Conservation (phyloP, 352 stramenopile species). For the Elongisporangium undulatum region DNA sequence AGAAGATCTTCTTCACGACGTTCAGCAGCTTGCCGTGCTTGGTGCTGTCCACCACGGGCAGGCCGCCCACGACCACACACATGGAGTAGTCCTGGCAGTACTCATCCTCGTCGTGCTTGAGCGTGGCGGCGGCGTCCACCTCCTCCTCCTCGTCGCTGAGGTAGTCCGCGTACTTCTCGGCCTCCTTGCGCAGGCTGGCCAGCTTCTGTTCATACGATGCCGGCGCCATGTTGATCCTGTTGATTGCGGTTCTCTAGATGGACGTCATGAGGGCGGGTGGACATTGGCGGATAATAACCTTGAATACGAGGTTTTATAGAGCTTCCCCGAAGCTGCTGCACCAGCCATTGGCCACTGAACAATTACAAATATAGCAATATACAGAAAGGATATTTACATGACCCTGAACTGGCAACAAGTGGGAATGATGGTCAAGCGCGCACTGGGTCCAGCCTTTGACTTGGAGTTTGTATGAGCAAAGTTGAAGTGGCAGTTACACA, state of each 20-base stretch:
- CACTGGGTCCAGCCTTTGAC: too few relatives aligned
- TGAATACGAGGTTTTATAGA: not conserved
- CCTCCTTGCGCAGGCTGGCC: conserved; percentile 60
- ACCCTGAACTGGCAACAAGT: too few relatives aligned
- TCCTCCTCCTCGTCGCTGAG: conserved; percentile 68
- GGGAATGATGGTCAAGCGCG: too few relatives aligned
- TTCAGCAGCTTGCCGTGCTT: conserved; percentile 85
- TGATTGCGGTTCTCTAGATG: conserved; percentile 1
- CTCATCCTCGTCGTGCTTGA: conserved; percentile 69
- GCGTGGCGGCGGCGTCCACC: conserved; percentile 54
- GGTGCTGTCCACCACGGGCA: conserved; percentile 65
- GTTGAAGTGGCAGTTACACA: too few relatives aligned
- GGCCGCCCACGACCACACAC: conserved; percentile 72
- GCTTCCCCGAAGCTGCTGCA: not conserved
- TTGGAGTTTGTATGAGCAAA: too few relatives aligned
- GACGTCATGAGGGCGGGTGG: not conserved
- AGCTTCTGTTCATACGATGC: conserved; percentile 79
- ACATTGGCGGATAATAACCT: not conserved
- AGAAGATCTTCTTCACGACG: conserved; percentile 87
- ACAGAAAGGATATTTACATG: too few relatives aligned
- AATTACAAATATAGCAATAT: too few relatives aligned
- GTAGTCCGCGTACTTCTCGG: conserved; percentile 75
- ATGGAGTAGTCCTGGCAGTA: conserved; percentile 80
- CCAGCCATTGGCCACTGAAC: too few relatives aligned
- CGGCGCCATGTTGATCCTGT: conserved; percentile 36